These are phyloP conservation scores for Stellera chamaejasme DNA, from an alignment of 345 rosid genomes.

Conservation along the genomic window DNA sequence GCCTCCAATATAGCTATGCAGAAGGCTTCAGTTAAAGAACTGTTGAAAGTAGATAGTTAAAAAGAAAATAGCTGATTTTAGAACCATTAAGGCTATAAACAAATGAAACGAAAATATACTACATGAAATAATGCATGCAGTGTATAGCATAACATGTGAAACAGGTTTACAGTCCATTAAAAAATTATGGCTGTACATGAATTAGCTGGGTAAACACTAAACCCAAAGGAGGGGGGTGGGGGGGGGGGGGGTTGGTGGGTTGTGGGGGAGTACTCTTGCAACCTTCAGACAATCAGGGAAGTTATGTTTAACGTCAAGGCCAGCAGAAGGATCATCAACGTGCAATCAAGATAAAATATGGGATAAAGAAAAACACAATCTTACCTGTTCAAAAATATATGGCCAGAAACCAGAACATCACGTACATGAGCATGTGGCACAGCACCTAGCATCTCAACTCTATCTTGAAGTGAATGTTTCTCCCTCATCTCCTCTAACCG, in stretches of 20 bases:
- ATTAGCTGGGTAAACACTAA: neutral
- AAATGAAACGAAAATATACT: no score
- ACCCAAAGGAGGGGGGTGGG: no score
- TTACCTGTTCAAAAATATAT: conserved; percentile 86
- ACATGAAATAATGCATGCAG: no score
- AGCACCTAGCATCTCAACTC: conserved; percentile 93
- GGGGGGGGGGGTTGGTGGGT: no score
- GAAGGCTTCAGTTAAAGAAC: conserved; percentile 97
- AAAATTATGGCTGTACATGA: neutral
- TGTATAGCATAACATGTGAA: no score
- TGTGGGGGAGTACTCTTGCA: no score
- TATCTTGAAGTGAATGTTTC: conserved; percentile 90
- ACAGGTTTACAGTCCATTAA: neutral
- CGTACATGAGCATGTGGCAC: conserved; percentile 83
- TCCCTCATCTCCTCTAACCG: conserved; percentile 96
- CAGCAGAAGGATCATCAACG: no score
- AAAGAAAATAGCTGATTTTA: neutral
- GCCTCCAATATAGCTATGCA: conserved; percentile 99
- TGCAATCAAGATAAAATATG: no score
- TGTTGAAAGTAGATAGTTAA: conserved; percentile 24
- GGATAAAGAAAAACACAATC: neutral
- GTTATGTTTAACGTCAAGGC: no score
- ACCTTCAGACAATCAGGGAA: no score
- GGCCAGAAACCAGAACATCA: conserved; percentile 77
- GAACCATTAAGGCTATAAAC: no score